Evolutionary conservation across 1,284 basidiomycete genomes (phyloP), one percentile per base, ranked within the genome.

Genomic region (Tilletia caries): DNA sequence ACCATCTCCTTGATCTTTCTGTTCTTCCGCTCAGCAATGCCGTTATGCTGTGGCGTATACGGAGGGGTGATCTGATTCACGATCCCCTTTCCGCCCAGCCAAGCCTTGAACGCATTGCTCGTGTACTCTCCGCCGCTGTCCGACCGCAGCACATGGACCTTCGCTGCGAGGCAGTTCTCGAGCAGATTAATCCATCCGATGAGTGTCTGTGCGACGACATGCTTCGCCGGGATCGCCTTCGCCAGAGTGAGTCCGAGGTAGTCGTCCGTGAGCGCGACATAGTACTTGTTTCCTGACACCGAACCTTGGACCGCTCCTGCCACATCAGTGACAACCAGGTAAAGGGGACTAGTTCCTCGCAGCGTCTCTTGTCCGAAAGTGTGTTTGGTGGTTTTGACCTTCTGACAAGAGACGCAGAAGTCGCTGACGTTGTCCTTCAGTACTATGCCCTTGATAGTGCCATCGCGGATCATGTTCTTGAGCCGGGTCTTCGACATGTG

Each of bases 111-210:
- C 5, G 68, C 75, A 2, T 73, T 72, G 1, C 69, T 72, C 6
- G 70, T 60, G 69, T 78, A 81, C 75, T 85, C 77, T 2, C 78
- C 78, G 25, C 83, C 83, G 32, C 83, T 79, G 75, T 86, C 82
- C 70, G 76, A 70, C 1, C 79, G 70, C 2, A 84, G 29, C 3
- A 69, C 84, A 60, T 23, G 50, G 23, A 52, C 50, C 6, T 8
- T 18, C 8, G 50, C 10, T 6, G 6, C 12, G 12, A 52, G 23
- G 6, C 12, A 8, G 12, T 10, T 13, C 50, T 52, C 50, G 12
- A 52, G 50, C 15, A 23, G 23, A 8, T 52, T 10, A 6, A 52
- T 52, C 50, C 50, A 52, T 23, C 10, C 23, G 50, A 23, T 23
- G 15, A 52, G 23, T 8, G 23, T 6, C 6, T 23, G 10, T 6